phyloP scores from a whole-genome alignment of 2,329 filamentous ascomycete species.

The Scorias spongiosa region DNA sequence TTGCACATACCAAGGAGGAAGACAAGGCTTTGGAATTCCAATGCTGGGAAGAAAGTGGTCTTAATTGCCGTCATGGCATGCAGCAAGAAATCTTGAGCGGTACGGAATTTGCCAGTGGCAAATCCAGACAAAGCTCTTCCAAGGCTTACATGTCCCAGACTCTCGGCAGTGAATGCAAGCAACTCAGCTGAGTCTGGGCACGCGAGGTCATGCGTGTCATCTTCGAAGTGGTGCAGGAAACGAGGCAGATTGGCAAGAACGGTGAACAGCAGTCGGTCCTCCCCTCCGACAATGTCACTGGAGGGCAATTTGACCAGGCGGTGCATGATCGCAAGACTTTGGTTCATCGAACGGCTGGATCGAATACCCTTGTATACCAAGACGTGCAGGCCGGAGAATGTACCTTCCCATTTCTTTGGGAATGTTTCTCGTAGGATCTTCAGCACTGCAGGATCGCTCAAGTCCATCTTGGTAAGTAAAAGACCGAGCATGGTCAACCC shows the following conservation, averaged over 20 bases:
- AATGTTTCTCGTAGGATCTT: constrained; percentile 60
- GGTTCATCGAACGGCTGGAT: constrained; percentile 67
- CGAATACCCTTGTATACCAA: constrained; percentile 84
- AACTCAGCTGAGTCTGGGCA: constrained; percentile 50
- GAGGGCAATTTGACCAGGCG: constrained; percentile 64
- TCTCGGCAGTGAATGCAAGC: constrained; percentile 57
- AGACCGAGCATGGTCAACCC: constrained; percentile 82
- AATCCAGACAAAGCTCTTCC: constrained; percentile 56
- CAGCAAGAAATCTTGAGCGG: constrained; percentile 58
- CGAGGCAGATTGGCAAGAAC: constrained; percentile 84
- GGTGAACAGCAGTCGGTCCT: constrained; percentile 68
- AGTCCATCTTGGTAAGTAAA: constrained; percentile 69
- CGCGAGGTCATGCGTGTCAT: constrained; percentile 38
- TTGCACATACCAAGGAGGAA: constrained; percentile 86
- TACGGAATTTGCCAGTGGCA: constrained; percentile 49
- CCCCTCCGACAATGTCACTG: constrained; percentile 66
- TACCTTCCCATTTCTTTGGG: constrained; percentile 75
- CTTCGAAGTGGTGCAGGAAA: constrained; percentile 67
- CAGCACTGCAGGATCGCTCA: constrained; percentile 54
- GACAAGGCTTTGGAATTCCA: constrained; percentile 72
- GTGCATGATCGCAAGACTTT: constrained; percentile 63
- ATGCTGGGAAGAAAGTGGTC: constrained; percentile 62
- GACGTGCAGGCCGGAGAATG: constrained; percentile 72
- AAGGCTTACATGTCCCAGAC: constrained; percentile 52
- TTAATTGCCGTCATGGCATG: constrained; percentile 61